phyloP scores from a whole-genome alignment of 176 grass and related monocot genomes.

The Triticum aestivum region DNA sequence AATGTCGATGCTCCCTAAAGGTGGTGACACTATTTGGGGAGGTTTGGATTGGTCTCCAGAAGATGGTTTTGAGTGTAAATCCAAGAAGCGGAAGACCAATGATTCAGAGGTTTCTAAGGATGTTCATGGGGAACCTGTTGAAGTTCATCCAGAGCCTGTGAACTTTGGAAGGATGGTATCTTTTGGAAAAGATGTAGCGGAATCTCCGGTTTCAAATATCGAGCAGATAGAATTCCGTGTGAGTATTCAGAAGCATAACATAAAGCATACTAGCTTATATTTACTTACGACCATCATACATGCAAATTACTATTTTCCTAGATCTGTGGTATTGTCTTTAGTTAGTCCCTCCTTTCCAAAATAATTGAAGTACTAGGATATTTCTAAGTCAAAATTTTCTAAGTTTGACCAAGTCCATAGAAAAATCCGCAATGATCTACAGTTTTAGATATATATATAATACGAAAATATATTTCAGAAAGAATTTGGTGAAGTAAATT shows the following conservation, averaged over 20 bases:
- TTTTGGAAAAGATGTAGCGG: conserved; percentile 86
- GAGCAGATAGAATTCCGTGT: conserved; percentile 84
- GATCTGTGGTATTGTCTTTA: neutral
- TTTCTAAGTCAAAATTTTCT: too few species aligned
- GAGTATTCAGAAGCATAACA: conserved; percentile 37
- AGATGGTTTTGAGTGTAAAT: conserved; percentile 59
- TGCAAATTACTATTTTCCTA: conserved; percentile 16
- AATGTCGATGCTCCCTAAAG: conserved; percentile 99
- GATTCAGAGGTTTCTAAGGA: conserved; percentile 54
- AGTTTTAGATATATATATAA: too few species aligned
- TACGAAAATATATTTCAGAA: too few species aligned
- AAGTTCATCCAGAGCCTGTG: conserved; percentile 40
- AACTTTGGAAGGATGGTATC: conserved; percentile 91
- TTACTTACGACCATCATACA: conserved; percentile 1
- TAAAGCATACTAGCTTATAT: neutral
- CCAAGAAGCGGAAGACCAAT: conserved; percentile 66
- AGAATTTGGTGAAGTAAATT: too few species aligned
- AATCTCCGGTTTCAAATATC: conserved; percentile 52
- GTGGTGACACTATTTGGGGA: conserved; percentile 99
- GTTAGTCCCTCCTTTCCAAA: neutral
- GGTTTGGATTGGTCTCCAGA: conserved; percentile 84
- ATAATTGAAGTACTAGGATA: too few species aligned
- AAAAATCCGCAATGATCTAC: too few species aligned
- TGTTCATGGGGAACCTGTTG: conserved; percentile 29
- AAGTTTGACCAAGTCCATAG: too few species aligned